phyloP scores from a whole-genome alignment of 192 early-diverging fungal species.

The Nowakowskiella sp. region DNA sequence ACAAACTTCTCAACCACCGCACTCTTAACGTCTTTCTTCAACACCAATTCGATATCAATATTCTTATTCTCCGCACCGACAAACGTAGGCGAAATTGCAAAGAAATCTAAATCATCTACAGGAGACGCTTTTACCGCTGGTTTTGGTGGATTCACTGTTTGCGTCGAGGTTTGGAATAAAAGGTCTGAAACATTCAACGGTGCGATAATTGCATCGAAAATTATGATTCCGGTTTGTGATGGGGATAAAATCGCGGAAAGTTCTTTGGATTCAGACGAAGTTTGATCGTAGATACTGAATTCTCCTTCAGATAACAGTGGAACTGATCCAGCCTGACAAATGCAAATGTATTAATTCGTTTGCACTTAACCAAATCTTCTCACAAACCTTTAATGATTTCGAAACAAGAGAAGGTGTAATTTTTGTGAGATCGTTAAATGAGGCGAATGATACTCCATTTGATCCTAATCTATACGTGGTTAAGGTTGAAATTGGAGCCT shows the following conservation, averaged over 20 bases:
- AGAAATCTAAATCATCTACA: too few relatives aligned
- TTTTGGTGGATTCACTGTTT: too few relatives aligned
- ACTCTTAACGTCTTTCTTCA: too few relatives aligned
- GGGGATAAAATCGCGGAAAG: not conserved
- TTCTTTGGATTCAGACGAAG: constrained; percentile 7
- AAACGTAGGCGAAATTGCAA: too few relatives aligned
- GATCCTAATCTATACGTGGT: constrained; percentile 10
- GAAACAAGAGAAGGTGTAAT: constrained; percentile 9
- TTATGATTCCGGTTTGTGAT: constrained; percentile 10
- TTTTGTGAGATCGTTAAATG: constrained; percentile 5
- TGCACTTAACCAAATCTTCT: not conserved
- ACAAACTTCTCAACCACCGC: too few relatives aligned
- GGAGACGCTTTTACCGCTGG: too few relatives aligned
- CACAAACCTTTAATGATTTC: constrained; percentile 17
- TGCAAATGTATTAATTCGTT: not conserved
- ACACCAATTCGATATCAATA: too few relatives aligned
- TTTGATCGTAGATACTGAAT: constrained; percentile 8
- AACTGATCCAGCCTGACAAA: not conserved
- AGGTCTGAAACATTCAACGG: too few relatives aligned
- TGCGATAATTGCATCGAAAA: constrained; percentile 15
- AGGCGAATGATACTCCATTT: constrained; percentile 7
- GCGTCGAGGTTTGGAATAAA: too few relatives aligned
- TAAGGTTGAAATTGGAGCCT: not conserved
- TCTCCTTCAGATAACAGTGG: not conserved
- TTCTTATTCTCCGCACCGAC: too few relatives aligned